Evolutionary conservation across 1,284 basidiomycete genomes (phyloP).

Genomic region (Neotropicomus parvogracilis): DNA sequence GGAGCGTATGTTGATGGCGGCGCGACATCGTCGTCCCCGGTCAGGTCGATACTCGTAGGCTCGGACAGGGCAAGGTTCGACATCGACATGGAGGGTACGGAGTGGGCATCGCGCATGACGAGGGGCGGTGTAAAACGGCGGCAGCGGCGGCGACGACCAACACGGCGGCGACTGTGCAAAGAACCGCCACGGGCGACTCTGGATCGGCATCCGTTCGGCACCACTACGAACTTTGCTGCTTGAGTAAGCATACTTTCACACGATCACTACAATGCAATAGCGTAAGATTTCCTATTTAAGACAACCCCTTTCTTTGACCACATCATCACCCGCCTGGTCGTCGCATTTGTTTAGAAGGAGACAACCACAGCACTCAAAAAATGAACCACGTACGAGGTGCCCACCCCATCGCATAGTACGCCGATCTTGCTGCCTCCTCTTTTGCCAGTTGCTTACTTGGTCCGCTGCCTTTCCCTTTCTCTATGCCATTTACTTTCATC

Average conservation of each 20-base stretch:
- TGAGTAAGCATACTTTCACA: conserved; percentile 29
- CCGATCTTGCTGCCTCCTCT: conserved; percentile 67
- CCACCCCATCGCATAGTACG: conserved; percentile 72
- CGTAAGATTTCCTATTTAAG: conserved; percentile 23
- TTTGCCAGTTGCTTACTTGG: conserved; percentile 68
- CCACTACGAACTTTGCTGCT: conserved; percentile 9
- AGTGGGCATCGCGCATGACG: conserved; percentile 32
- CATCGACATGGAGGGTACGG: conserved; percentile 27
- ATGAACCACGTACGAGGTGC: conserved; percentile 36
- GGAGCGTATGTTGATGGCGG: conserved; percentile 28
- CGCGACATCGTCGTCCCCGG: conserved; percentile 54
- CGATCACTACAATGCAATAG: conserved; percentile 8
- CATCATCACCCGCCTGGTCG: conserved; percentile 23
- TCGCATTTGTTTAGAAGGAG: conserved; percentile 9
- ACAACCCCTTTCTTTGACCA: conserved; percentile 5
- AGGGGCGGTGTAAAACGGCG: conserved; percentile 3
- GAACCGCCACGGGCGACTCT: conserved; percentile 22
- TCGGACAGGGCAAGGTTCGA: conserved; percentile 35
- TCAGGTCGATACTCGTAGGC: conserved; percentile 56
- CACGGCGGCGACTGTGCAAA: conserved; percentile 15
- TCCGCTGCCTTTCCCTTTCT: conserved; percentile 58
- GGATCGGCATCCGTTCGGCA: conserved; percentile 30
- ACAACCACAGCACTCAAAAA: not conserved
- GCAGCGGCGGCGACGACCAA: not conserved
- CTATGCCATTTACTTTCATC: conserved; percentile 60